Base-by-base conservation (phyloP, 805 yeast genomes). In the Metschnikowia bowlesiae region DNA sequence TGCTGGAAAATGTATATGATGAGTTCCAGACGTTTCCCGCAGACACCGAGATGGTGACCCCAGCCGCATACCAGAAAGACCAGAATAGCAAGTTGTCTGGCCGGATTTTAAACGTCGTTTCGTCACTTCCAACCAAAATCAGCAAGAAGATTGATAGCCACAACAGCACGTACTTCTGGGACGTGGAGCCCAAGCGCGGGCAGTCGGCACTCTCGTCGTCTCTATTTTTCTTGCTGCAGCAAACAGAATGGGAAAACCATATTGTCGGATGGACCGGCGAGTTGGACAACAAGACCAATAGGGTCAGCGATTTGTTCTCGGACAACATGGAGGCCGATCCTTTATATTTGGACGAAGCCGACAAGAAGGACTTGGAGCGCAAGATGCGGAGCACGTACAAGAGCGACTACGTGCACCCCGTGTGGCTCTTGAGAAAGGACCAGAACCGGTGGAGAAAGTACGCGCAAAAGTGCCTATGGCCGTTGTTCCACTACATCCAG, bases 211-310 rank as follows among this genome's bases (percentile, higher is more conserved):
- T 92, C 35, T 84, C 86, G 61, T 83, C 96, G 3, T 82, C 95
- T 14, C 79, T 87, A 53, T 76, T 79, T 52, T 84, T 80, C 61
- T 69, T 90, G 47, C 75, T 73, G 46, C 79, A 79, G 50, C 81
- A 82, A 42, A 79, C 91, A 0, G 79, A 83, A 22, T 92, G 97
- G 94, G 96, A 90, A 54, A 84, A 91, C 42, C 88, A 89, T 57
- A 70, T 89, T 46, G 83, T 94, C 46, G 97, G 89, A 1, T 94
- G 99, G 99, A 87, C 97, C 0, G 99, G 99, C 42, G 98, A 90
- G 66, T 74, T 94, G 53, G 66, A 68, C 38, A 68, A 69, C 57
- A 62, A 64, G 49, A 53, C 64, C 29, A 57, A 56, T 40, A 50
- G 56, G 32, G 39, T 50, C 30, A 57, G 53, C 30, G 60, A 57